These are phyloP conservation scores for Cyberlindnera mycetangii DNA, from an alignment of 805 yeast genomes.

Conservation along the genomic window DNA sequence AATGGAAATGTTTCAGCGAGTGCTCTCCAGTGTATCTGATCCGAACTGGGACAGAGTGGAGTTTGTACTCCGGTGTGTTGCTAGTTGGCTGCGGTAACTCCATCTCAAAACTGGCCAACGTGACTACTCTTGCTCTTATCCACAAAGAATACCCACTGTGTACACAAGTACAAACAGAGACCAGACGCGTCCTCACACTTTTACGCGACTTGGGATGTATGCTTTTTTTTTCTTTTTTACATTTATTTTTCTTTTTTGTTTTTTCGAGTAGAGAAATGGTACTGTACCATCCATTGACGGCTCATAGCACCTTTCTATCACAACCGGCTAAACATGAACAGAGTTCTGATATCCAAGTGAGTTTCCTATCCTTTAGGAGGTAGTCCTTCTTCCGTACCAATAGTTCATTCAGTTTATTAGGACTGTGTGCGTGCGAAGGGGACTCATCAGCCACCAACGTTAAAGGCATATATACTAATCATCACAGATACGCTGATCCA, in stretches of 20 bases:
- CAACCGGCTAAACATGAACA: constrained; percentile 8
- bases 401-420: not conserved
- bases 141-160: not conserved
- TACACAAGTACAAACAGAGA: not conserved
- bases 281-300: not conserved
- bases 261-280: too few relatives aligned
- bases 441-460: too few relatives aligned
- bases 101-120: not conserved
- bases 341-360: constrained; percentile 26
- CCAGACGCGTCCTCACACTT: not conserved
- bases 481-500: constrained; percentile 62
- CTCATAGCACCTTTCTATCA: not conserved
- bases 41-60: constrained; percentile 18
- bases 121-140: not conserved
- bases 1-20: constrained; percentile 9
- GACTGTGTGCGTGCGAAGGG: too few relatives aligned
- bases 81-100: not conserved
- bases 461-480: too few relatives aligned
- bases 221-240: too few relatives aligned
- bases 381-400: not conserved
- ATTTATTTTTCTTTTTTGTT: too few relatives aligned
- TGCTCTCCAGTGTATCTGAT: constrained; percentile 20
- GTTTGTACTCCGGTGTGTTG: constrained; percentile 6
- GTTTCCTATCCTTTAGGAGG: too few relatives aligned
- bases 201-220: not conserved